These are phyloP conservation scores for Pseudonitzschia multiseries DNA, from an alignment of 108 stramenopile species.

Conservation along the genomic window DNA sequence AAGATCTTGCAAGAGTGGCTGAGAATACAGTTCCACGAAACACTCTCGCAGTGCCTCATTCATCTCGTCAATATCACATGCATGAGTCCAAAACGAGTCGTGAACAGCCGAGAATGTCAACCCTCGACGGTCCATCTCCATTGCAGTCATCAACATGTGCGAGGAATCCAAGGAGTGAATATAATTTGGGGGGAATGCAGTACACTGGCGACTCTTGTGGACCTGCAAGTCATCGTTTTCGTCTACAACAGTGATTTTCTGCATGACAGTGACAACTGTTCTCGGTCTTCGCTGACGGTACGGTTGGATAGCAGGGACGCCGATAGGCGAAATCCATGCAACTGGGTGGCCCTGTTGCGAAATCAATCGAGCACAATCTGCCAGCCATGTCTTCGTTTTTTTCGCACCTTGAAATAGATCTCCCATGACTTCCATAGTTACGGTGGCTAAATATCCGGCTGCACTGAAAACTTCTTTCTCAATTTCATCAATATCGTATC, in stretches of 20 bases:
- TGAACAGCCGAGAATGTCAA: slow-evolving; percentile 97
- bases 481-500: slow-evolving; percentile 80
- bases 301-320: slow-evolving; percentile 97
- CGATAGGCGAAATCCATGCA: slow-evolving; percentile 97
- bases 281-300: slow-evolving; percentile 79
- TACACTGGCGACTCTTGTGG: slow-evolving; percentile 76
- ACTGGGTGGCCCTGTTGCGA: slow-evolving; percentile 92
- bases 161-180: slow-evolving; percentile 99
- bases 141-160: slow-evolving; percentile 99
- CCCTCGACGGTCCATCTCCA: slow-evolving; percentile 91
- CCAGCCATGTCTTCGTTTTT: slow-evolving; percentile 98
- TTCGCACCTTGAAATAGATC: slow-evolving; percentile 93
- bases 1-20: slow-evolving; percentile 89
- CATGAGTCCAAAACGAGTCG: slow-evolving; percentile 99
- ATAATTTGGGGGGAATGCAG: slow-evolving; percentile 99
- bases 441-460: slow-evolving; percentile 85
- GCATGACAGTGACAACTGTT: slow-evolving; percentile 91
- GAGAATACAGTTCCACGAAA: slow-evolving; percentile 94
- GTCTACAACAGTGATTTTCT: slow-evolving; percentile 78
- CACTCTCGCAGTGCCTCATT: slow-evolving; percentile 83
- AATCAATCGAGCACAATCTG: slow-evolving; percentile 82
- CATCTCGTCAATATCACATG: slow-evolving; percentile 96
- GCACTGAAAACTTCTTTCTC: slow-evolving; percentile 81
- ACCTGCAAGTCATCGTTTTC: slow-evolving; percentile 88
- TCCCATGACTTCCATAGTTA: slow-evolving; percentile 94